Base-by-base conservation (phyloP, 805 yeast species). In the Wickerhamia fluorescens region DNA sequence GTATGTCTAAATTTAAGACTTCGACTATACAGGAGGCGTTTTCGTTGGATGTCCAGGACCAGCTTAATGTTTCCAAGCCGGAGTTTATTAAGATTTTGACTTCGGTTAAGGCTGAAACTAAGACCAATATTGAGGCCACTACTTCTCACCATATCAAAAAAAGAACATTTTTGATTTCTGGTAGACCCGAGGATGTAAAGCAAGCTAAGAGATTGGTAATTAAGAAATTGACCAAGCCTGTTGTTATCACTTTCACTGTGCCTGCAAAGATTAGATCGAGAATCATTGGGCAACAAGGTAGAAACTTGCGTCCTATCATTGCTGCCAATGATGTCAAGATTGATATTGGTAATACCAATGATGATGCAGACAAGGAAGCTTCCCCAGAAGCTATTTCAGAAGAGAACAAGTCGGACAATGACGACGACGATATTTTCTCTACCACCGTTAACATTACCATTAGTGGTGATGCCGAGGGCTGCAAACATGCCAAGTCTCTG, bases 281-380 rank as follows among this genome's bases (percentile, higher is more conserved):
- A 28, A 73, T 88, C 34, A 88, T 88, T 57, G 97, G 97, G 35
- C 70, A 88, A 24, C 83, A 79, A 51, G 97, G 97, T 51, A 72
- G 69, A 44, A 79, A 68, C 36, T 73, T 88, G 56, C 83, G 76
- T 53, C 88, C 92, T 34, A 83, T 88, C 40, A 68, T 82, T 27
- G 80, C 71, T 30, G 63, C 70, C 20, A 71, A 83, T 27, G 78
- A 74, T 28, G 77, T 77, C 30, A 81, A 68, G 41, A 74, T 88
- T 41, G 83, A 83, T 44, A 77, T 88, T 45, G 80, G 76, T 35
- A 44, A 47, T 22, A n/a, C n/a, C n/a, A n/a, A n/a, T n/a, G n/a
- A n/a, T 25, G 51, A 42, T 24, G 51, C 49, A 20, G 41, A 41
- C n/a, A 23, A 36, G 15, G 41, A 30, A 6, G 30, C 34, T 16